These are phyloP conservation scores for Apophysomyces ossiformis DNA, from an alignment of 371 early-diverging fungal genomes.

Conservation along the genomic window DNA sequence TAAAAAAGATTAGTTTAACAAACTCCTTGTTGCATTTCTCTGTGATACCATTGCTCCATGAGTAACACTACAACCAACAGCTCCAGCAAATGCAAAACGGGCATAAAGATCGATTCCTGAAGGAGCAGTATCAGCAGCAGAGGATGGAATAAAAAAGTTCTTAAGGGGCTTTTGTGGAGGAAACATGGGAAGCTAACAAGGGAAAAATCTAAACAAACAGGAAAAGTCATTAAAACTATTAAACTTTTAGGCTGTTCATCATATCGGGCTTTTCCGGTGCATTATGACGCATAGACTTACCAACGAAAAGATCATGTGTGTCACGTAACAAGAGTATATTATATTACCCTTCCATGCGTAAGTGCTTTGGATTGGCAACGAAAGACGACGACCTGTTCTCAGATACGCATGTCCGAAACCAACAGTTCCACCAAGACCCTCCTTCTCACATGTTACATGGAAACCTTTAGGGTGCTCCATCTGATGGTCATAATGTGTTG, in stretches of 20 bases:
- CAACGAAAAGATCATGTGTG: too few species aligned
- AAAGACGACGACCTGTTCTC: not conserved
- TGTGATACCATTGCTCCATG: slow-evolving; percentile 66
- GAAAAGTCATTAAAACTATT: not conserved
- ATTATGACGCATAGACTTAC: not conserved
- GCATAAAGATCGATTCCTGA: slow-evolving; percentile 70
- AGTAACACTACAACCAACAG: slow-evolving; percentile 75
- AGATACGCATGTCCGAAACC: too few species aligned
- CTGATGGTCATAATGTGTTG: too few species aligned
- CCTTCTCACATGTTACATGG: too few species aligned
- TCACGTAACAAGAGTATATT: too few species aligned
- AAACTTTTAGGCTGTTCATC: not conserved
- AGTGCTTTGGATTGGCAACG: not conserved
- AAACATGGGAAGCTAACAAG: slow-evolving; percentile 29
- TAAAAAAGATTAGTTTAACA: not conserved
- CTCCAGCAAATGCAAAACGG: slow-evolving; percentile 79
- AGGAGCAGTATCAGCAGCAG: slow-evolving; percentile 56
- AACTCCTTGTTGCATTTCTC: not conserved
- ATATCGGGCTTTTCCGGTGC: not conserved
- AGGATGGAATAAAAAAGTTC: slow-evolving; percentile 51
- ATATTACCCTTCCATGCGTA: too few species aligned
- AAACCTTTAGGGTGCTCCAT: too few species aligned
- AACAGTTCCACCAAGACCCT: too few species aligned
- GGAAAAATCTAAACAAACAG: slow-evolving; percentile 8
- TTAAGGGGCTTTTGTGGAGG: slow-evolving; percentile 47